A percentile compares a stretch with the other conserved stretches of the same genome.
Evolutionary conservation across 2,329 filamentous ascomycete species (phyloP).

Genomic region (Cryphonectria parasitica): DNA sequence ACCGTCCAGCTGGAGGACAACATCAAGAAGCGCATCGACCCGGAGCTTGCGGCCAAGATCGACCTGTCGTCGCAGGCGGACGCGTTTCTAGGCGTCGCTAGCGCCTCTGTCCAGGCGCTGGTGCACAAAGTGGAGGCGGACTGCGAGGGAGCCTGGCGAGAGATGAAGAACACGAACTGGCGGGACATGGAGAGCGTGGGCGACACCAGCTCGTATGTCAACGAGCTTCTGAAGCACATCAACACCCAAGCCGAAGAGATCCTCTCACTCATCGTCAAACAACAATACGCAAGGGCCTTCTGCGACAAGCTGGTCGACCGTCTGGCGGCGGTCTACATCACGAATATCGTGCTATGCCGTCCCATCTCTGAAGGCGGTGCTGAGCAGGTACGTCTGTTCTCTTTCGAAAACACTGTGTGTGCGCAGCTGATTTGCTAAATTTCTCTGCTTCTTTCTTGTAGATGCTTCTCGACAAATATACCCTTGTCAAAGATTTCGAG

Average conservation of each 20-base stretch:
- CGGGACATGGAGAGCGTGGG: slow-evolving; percentile 89
- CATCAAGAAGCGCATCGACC: slow-evolving; percentile 87
- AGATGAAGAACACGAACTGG: slow-evolving; percentile 98
- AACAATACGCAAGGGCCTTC: slow-evolving; percentile 91
- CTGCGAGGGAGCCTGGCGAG: slow-evolving; percentile 87
- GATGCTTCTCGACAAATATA: slow-evolving; percentile 96
- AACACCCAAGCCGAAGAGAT: slow-evolving; percentile 76
- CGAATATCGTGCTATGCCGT: slow-evolving; percentile 83
- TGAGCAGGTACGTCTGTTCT: slow-evolving; percentile 67
- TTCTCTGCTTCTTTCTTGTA: slow-evolving; percentile 41
- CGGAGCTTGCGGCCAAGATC: slow-evolving; percentile 73
- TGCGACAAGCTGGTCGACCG: slow-evolving; percentile 95
- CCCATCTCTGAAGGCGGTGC: slow-evolving; percentile 93
- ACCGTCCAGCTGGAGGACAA: slow-evolving; percentile 93
- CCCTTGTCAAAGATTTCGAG: slow-evolving; percentile 78
- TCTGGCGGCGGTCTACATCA: slow-evolving; percentile 77
- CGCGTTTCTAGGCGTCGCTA: slow-evolving; percentile 92
- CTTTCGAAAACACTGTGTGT: background rate
- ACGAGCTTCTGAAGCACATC: slow-evolving; percentile 75
- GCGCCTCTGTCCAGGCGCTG: slow-evolving; percentile 79
- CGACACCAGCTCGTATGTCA: slow-evolving; percentile 91
- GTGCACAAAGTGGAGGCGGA: slow-evolving; percentile 82
- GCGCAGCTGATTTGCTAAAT: slow-evolving; percentile 33
- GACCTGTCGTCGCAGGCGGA: slow-evolving; percentile 94
- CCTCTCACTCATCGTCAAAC: slow-evolving; percentile 78